Base-by-base conservation (phyloP, 2,329 filamentous ascomycete species). In the Penicillium sp. region DNA sequence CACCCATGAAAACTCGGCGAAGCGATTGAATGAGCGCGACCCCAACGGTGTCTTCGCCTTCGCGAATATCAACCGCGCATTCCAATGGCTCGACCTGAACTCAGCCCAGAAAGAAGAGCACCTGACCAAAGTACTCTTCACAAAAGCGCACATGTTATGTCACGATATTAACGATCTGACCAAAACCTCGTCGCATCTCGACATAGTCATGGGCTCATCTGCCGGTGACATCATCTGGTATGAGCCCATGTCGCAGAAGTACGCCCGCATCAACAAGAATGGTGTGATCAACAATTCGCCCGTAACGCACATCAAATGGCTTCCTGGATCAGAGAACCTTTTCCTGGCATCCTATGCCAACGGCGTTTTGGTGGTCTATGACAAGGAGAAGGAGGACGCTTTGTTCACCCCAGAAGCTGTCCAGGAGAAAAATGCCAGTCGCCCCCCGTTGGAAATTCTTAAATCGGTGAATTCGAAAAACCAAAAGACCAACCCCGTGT, bases 201-300 rank as follows among this genome's bases (percentile, higher is more conserved):
- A 98, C 60, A 73, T 98, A 13, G 80, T 95, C 40, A 85, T 98
- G 80, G 92, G 92, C 1, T 96, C 95, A 57, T 95, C 90, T 5
- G 93, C 89, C 0, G 88, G 89, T 26, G 92, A 98, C 62, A 88
- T 98, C 32, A 90, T 98, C 45, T 98, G 92, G 92, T 96, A 92
- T 72, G 92, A 98, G 65, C 89, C 92, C 8, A 85, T 95, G 56
- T 90, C 88, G 26, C 90, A 96, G 56, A 88, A 93, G 60, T 98
- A 98, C 64, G 85, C 87, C 2, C 81, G 92, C 13, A 74, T 98
- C 55, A 98, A 98, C 61, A 98, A 98, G 68, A 96, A 96, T 61
- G 90, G 90, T 15, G 77, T 84, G 39, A 93, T 96, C 63, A 95
- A 94, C 55, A 75, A 77, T 34, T 87, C 85, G 1, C 82, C 90